Conservation (phyloP, 805 yeast species). For the Nakazawaea pomicola region DNA sequence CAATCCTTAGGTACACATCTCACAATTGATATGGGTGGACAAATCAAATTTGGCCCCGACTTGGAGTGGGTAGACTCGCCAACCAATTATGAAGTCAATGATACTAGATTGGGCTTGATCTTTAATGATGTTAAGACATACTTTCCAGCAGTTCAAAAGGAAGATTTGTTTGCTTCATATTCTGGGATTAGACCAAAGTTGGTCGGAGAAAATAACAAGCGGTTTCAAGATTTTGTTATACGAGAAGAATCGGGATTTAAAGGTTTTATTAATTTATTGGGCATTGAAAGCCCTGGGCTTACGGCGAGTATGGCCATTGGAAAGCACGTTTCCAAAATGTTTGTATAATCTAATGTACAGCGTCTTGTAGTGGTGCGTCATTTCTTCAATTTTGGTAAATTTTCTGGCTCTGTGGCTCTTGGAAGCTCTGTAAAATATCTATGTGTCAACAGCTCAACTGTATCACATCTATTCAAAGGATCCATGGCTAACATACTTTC, state of each 20-base stretch:
- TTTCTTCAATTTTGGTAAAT: conserved; percentile 44
- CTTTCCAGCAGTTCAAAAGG: conserved; percentile 51
- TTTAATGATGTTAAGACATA: conserved; percentile 53
- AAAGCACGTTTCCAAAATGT: conserved; percentile 49
- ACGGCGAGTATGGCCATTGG: conserved; percentile 83
- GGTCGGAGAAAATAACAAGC: conserved; percentile 34
- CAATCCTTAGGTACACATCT: conserved; percentile 86
- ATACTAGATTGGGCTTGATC: conserved; percentile 48
- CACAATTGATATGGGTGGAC: conserved; percentile 78
- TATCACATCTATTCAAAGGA: conserved; percentile 67
- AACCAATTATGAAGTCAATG: conserved; percentile 43
- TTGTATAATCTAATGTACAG: conserved; percentile 16
- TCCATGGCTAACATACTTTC: conserved; percentile 68
- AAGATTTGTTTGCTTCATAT: conserved; percentile 60
- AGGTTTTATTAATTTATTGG: conserved; percentile 76
- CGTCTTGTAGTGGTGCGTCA: conserved; percentile 15
- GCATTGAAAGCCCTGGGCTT: conserved; percentile 89
- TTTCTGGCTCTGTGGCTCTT: conserved; percentile 61
- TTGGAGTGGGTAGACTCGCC: conserved; percentile 66
- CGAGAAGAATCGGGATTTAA: conserved; percentile 64
- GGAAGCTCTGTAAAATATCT: conserved; percentile 73
- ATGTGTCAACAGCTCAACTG: conserved; percentile 58
- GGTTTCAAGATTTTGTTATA: conserved; percentile 71
- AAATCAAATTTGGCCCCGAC: conserved; percentile 83
- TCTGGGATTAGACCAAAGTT: conserved; percentile 85